Conservation (phyloP, 2,329 filamentous ascomycete species). For the Orbilia brochopaga region DNA sequence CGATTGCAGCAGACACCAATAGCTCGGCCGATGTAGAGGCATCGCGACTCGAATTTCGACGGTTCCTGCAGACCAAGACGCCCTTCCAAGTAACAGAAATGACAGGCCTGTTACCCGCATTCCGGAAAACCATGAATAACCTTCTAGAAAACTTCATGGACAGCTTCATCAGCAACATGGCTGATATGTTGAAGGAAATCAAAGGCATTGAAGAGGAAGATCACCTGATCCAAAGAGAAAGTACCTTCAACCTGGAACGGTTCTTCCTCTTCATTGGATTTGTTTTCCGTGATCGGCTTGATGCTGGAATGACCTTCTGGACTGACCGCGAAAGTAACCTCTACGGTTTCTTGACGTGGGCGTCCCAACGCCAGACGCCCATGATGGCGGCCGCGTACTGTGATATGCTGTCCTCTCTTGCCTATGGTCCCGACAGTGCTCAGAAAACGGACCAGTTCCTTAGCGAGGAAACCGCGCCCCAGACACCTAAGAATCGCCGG, state of each 20-base stretch:
- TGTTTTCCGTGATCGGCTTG: constrained; percentile 81
- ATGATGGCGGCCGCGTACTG: constrained; percentile 96
- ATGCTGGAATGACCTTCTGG: constrained; percentile 90
- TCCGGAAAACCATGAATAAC: constrained; percentile 75
- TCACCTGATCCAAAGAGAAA: constrained; percentile 63
- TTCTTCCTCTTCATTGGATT: constrained; percentile 93
- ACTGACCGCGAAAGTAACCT: constrained; percentile 88
- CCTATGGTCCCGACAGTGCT: constrained; percentile 80
- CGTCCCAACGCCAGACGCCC: constrained; percentile 91
- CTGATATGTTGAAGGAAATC: constrained; percentile 73
- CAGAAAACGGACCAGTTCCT: constrained; percentile 86
- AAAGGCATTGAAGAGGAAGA: constrained; percentile 57
- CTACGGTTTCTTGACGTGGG: constrained; percentile 94
- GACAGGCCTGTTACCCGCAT: constrained; percentile 71
- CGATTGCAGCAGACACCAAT: constrained; percentile 80
- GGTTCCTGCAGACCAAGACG: constrained; percentile 81
- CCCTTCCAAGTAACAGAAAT: constrained; percentile 71
- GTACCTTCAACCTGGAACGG: constrained; percentile 70
- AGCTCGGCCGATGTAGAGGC: constrained; percentile 86
- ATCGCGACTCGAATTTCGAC: constrained; percentile 78
- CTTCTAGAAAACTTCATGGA: constrained; percentile 88
- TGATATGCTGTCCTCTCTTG: constrained; percentile 89
- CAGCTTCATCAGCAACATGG: constrained; percentile 92
- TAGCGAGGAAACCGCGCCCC: constrained; percentile 78
- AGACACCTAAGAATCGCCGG: constrained; percentile 78